Evolutionary conservation across 1,139 yeast species (phyloP).

Genomic region (Lodderomyces elongisporus): DNA sequence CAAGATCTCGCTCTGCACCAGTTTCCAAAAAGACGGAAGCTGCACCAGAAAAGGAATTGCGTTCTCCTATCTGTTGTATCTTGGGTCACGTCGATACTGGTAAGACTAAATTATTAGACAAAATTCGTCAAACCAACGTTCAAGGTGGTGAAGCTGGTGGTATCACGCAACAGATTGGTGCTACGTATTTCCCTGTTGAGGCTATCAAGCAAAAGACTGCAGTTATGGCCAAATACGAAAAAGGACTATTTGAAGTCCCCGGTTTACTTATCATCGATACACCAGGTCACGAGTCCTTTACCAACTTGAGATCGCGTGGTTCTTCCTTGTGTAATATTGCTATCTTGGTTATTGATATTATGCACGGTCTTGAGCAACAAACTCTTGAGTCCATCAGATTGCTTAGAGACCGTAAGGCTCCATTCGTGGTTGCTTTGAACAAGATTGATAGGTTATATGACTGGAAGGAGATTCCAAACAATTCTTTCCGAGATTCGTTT

Average conservation of each 20-base stretch:
- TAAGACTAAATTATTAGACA: conserved; percentile 93
- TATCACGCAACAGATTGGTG: conserved; percentile 99
- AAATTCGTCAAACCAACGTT: conserved; percentile 96
- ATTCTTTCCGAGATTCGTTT: conserved; percentile 92
- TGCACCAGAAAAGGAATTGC: conserved; percentile 49
- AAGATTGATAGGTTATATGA: conserved; percentile 96
- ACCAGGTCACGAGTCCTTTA: conserved; percentile 99
- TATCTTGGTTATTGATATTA: conserved; percentile 93
- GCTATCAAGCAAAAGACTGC: conserved; percentile 88
- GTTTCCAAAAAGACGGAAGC: conserved; percentile 12
- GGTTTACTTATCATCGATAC: conserved; percentile 96
- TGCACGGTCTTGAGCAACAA: conserved; percentile 99
- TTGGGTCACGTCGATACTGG: conserved; percentile 99
- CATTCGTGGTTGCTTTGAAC: conserved; percentile 93
- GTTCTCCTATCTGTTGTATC: conserved; percentile 99
- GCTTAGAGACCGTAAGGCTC: conserved; percentile 95
- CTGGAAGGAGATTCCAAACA: conserved; percentile 87
- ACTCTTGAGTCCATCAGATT: conserved; percentile 90
- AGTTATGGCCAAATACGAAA: conserved; percentile 83
- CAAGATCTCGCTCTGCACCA: too few species aligned
- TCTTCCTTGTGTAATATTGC: conserved; percentile 98
- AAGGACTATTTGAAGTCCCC: conserved; percentile 87
- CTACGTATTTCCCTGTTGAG: conserved; percentile 97
- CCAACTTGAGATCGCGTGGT: conserved; percentile 97
- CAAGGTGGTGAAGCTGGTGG: conserved; percentile 99